These are phyloP conservation scores for Microcera coccophila DNA, from an alignment of 2,329 filamentous ascomycete genomes.

Conservation along the genomic window DNA sequence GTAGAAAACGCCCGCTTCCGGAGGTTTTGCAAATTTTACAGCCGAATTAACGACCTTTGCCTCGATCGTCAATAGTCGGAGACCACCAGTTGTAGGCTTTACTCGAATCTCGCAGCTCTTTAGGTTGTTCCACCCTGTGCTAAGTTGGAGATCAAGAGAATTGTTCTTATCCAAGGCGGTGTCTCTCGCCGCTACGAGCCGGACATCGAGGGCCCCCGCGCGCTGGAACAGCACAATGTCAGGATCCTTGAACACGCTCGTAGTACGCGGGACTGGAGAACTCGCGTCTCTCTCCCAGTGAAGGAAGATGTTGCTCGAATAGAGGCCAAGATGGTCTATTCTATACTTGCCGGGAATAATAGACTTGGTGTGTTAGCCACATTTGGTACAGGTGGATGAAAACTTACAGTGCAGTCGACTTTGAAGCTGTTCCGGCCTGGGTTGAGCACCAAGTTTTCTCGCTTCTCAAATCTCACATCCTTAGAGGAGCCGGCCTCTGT, in stretches of 20 bases:
- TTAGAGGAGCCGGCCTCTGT: conserved; percentile 52
- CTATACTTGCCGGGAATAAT: conserved; percentile 70
- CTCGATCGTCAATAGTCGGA: conserved; percentile 60
- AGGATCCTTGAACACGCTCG: conserved; percentile 54
- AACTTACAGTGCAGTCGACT: conserved; percentile 35
- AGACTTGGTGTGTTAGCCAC: conserved; percentile 37
- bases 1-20: conserved; percentile 51
- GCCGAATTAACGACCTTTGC: conserved; percentile 45
- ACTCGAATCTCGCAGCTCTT: conserved; percentile 57
- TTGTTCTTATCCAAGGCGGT: conserved; percentile 79
- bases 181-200: conserved; percentile 61
- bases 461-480: conserved; percentile 47
- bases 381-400: not conserved
- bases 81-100: conserved; percentile 61
- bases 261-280: conserved; percentile 42
- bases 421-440: conserved; percentile 47
- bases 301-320: conserved; percentile 60
- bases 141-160: conserved; percentile 69
- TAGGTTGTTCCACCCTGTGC: conserved; percentile 70
- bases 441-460: conserved; percentile 31
- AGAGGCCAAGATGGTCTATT: conserved; percentile 67
- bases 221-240: conserved; percentile 72
- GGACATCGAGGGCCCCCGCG: conserved; percentile 63
- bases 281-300: conserved; percentile 59
- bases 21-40: conserved; percentile 44